Percentiles rank a stretch among this genome's conserved stretches.
phyloP scores from a whole-genome alignment of 331 rosid genomes.

The Erythrophleum ivorense region DNA sequence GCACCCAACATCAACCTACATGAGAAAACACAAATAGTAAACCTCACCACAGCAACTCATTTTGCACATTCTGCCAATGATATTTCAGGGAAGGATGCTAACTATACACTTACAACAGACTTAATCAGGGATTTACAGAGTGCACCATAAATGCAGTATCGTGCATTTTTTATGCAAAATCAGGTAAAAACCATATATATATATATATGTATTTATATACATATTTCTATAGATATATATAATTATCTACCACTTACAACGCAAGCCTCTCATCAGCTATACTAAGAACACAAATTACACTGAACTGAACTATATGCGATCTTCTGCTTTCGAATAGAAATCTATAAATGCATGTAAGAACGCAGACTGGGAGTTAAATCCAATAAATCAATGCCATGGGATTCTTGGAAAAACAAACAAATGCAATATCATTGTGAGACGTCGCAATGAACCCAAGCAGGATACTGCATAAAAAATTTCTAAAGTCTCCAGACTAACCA shows the following conservation, averaged over 20 bases:
- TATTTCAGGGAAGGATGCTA: conserved; percentile 1
- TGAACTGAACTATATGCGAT: background rate
- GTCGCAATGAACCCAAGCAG: background rate
- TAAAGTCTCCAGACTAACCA: conserved; percentile 4
- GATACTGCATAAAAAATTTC: conserved; percentile 2
- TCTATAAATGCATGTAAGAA: conserved; percentile 16
- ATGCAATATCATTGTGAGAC: background rate
- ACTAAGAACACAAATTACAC: background rate
- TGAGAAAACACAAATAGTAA: conserved; percentile 69
- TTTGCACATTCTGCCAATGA: conserved; percentile 35
- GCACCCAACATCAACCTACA: conserved; percentile 79
- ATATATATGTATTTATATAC: too few relatives aligned
- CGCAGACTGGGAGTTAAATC: background rate
- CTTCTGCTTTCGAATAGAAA: background rate
- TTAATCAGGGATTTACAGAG: background rate
- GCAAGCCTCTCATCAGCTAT: background rate
- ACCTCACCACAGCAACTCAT: conserved; percentile 56
- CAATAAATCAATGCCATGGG: background rate
- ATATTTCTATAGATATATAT: too few relatives aligned
- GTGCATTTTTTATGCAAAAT: background rate
- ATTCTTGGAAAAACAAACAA: conserved; percentile 8
- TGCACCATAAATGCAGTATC: background rate
- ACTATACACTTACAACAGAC: conserved; percentile 1
- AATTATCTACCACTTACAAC: background rate
- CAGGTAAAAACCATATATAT: background rate